Conservation (phyloP, 2,329 filamentous ascomycete genomes). For the Blastomyces emzantsi region DNA sequence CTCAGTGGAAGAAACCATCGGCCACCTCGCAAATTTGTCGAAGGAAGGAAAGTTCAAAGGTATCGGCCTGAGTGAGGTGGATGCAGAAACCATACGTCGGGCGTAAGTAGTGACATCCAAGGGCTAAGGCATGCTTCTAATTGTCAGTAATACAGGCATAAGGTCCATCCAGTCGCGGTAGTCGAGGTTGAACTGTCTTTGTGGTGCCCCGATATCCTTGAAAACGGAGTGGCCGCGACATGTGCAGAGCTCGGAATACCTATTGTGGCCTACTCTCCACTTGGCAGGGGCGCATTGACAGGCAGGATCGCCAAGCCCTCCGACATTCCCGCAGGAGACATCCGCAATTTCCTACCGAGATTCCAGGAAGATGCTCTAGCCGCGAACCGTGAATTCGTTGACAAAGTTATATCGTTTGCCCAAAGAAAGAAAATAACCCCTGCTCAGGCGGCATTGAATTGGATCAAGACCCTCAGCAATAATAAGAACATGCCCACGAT, state of each 20-base stretch:
- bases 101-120: slow-evolving; percentile 21
- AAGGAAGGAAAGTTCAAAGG: too few relatives aligned
- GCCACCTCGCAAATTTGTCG: too few relatives aligned
- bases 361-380: slow-evolving; percentile 45
- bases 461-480: slow-evolving; percentile 38
- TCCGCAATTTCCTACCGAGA: slow-evolving; percentile 37
- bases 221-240: slow-evolving; percentile 48
- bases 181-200: slow-evolving; percentile 55
- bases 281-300: slow-evolving; percentile 47
- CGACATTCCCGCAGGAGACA: slow-evolving; percentile 42
- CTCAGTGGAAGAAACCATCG: too few relatives aligned
- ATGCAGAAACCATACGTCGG: slow-evolving; percentile 34
- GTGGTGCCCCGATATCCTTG: slow-evolving; percentile 48
- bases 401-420: slow-evolving; percentile 39
- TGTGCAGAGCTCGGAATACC: slow-evolving; percentile 52
- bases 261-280: slow-evolving; percentile 51
- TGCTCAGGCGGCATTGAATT: slow-evolving; percentile 43
- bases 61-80: slow-evolving; percentile 32
- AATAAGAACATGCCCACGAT: slow-evolving; percentile 37
- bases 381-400: slow-evolving; percentile 43
- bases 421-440: slow-evolving; percentile 36
- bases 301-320: slow-evolving; percentile 39
- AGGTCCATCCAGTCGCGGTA: slow-evolving; percentile 47
- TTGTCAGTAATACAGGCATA: slow-evolving; percentile 24
- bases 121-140: background rate